Base-by-base conservation (phyloP, 345 rosid genomes). In the Pugionium cornutum region DNA sequence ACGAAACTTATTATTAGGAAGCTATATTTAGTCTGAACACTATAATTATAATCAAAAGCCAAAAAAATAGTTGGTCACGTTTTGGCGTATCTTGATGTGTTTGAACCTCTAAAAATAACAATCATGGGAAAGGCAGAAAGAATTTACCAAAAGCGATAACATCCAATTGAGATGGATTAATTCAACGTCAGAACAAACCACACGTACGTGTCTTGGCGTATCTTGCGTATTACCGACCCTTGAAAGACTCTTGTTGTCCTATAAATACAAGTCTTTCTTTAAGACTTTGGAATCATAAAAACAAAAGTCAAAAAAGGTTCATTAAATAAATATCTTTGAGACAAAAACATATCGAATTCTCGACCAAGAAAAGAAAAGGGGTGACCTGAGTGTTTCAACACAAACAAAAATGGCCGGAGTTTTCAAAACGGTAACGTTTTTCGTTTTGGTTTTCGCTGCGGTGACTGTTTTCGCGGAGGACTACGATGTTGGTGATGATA, bases 401-500 rank as follows among this genome's bases (percentile, higher is more conserved):
- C 74, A 75, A 2, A 34, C 57, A 62, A 48, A 47, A n/a, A 75
- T 75, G 78, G 47, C 75, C 27, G 42, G 59, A 36, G 65, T 63
- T 68, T 48, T 58, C 1, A 62, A 64, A 49, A 69, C 55, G 43
- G 56, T 62, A 30, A 51, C 62, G 41, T 58, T 64, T 62, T 2
- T 75, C 10, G 50, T 69, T 29, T 50, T 64, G 61, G 53, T 55
- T 53, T 74, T 74, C 18, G 65, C 70, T n/a, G 74, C 41, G 3
- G 75, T 35, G 4, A 49, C 43, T 62, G 66, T 56, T 6, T 57
- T 31, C 7, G 78, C 74, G 0, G 78, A 75, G 66, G 78, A 75
- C 42, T 9, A 75, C 9, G 78, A 75, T 56, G 78, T 75, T 48
- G 78, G 78, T 41, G 78, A 25, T 69, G 78, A 75, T 62, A 28